Evolutionary conservation across 805 yeast species (phyloP), one percentile per base, ranked within the genome.

Genomic region (Ogataea chonburiensis): DNA sequence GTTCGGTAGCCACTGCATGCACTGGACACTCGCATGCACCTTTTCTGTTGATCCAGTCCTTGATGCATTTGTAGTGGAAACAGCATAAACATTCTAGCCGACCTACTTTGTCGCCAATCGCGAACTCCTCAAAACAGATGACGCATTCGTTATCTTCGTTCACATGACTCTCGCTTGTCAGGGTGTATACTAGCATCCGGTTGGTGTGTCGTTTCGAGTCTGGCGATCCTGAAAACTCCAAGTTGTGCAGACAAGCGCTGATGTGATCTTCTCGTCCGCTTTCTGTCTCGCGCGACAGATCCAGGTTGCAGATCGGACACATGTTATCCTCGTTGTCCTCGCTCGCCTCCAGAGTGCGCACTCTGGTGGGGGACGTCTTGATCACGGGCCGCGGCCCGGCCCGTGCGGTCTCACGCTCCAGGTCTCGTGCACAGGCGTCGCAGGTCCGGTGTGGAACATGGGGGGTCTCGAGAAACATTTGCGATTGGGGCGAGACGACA

Each of bases 31-130:
- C 86, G 11, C 93, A 86, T 8, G 73, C 80, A 0, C 95, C 93
- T 57, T 85, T 88, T 60, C 80, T 75, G 40, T 79, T 73, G 52
- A 91, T 86, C 99, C 99, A 93, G 38, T 78, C 80, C 57, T 83
- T 79, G 46, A 93, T 93, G 61, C 98, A 93, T 45, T 74, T 67
- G 56, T 88, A 88, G 54, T 93, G 99, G 60, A 87, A 93, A 22
- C 89, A 86, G 56, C 99, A 93, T 10, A 93, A 68, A 58, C 99
- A 93, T 59, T 91, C 98, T 40, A 93, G 63, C 26, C 99, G 66
- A 0, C 95, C 98, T 12, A 93, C 91, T 52, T 81, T 82, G 37
- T 88, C 93, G 2, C 95, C 95, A 0, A 89, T 86, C 31, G 65
- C 63, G 57, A 89, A 77, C 13, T 86, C 95, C 56, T 93, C 98